Conservation (phyloP, 2,329 filamentous ascomycete genomes). For the Dothideomycetes sp. region DNA sequence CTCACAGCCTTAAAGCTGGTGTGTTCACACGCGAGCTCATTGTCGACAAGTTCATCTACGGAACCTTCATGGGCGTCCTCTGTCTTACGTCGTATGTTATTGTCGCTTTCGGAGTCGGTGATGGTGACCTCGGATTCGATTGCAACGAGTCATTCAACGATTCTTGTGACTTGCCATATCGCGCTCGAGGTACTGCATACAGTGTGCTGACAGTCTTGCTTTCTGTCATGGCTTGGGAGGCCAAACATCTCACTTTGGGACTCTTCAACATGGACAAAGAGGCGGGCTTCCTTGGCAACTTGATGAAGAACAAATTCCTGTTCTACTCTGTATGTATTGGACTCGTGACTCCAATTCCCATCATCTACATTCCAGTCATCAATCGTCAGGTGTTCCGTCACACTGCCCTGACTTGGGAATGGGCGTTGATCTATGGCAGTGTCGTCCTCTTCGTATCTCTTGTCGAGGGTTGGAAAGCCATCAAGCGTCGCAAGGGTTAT, state of each 20-base stretch:
- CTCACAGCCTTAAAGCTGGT: constrained; percentile 33
- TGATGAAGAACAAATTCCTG: constrained; percentile 34
- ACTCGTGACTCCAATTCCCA: constrained; percentile 34
- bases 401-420: constrained; percentile 35
- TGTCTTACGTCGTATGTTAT: constrained; percentile 37
- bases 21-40: constrained; percentile 40
- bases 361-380: constrained; percentile 38
- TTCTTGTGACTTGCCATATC: constrained; percentile 35
- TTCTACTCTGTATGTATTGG: constrained; percentile 33
- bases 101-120: constrained; percentile 36
- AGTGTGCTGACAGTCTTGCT: constrained; percentile 36
- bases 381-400: constrained; percentile 40
- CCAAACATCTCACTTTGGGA: constrained; percentile 36
- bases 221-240: constrained; percentile 40
- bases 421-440: constrained; percentile 35
- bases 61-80: constrained; percentile 36
- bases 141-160: constrained; percentile 38
- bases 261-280: constrained; percentile 36
- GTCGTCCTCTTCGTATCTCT: constrained; percentile 33
- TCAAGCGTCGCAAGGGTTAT: constrained; percentile 27
- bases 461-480: constrained; percentile 38
- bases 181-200: constrained; percentile 38
- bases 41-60: constrained; percentile 41
- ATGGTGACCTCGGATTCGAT: constrained; percentile 34
- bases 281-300: constrained; percentile 20